Evolutionary conservation across 164 flowering plant species (phyloP), one percentile per base, ranked within the genome.

Genomic region (Dillenia turbinata): DNA sequence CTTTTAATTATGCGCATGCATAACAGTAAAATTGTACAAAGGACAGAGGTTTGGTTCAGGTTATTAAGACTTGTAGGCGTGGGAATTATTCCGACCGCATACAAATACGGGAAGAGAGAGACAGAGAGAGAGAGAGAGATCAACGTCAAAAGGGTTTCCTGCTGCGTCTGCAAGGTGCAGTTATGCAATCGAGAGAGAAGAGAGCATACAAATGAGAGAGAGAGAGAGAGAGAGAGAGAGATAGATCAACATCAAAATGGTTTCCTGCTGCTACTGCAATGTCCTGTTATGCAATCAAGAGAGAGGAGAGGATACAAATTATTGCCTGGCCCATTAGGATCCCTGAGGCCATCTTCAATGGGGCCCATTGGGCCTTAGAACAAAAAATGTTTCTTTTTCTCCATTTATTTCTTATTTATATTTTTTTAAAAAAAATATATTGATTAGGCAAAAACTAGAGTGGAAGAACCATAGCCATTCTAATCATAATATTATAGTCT

Each of bases 11-110:
- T 53, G 13, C 6, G 26, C 11, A 22, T 53, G 26, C 12, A 11
- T 46, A 17, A 9, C 51, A 43, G 5, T 14, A 58, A 44, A 58
- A 57, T 26, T 22, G 47, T 33, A 9, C n/a, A 40, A 50, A 2
- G 55, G 56, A 4, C 40, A 33, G 40, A n/a, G 14, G 33, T 1
- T 57, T 50, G 3, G 10, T 51, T 43, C 7, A 13, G 56, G 6
- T 61, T 49, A 19, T 57, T 12, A 57, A 57, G 45, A 57, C 19
- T 50, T 16, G 57, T 13, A 44, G 43, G 56, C 49, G 68, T 65
- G 62, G 68, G 68, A 44, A 49, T 65, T 57, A 57, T 65, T 65
- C 68, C 62, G 62, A 65, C 68, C 68, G 56, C 52, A 44, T 44
- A 44, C 17, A 40, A 56, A 19, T 57, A 33, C 0, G 45, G 50